Evolutionary conservation across 192 early-diverging fungal genomes (phyloP), one percentile per base, ranked within the genome.

Genomic region (Linnemannia hyalina): DNA sequence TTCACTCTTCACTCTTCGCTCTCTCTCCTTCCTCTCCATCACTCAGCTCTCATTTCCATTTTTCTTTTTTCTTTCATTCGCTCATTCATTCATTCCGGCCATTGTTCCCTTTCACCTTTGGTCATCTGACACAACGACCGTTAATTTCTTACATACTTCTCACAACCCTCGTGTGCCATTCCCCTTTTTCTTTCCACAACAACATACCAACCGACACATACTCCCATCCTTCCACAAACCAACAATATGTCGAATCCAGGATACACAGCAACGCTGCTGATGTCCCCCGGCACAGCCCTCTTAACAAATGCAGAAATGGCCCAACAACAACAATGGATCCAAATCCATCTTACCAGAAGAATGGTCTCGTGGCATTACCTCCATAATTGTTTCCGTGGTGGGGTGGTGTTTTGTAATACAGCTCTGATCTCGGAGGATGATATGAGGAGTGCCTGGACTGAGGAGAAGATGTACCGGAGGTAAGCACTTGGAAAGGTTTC

Each of bases 381-480:
- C 32, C 40, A 80, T 70, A n/a, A 74, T 70, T 16, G 70, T 44
- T 77, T 80, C 15, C 74, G 77, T 4, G 83, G 83, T 23, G 83
- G 83, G 15, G 73, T 77, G 78, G 79, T 86, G 15, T 29, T 86
- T 26, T 86, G 77, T 40, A 86, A 86, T 71, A 86, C 83, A 0
- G 83, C 83, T 3, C 36, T 86, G 11, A 18, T 86, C 36, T 68
- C 79, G 7, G 79, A 68, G 11, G 44, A 80, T 0, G 83, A 86
- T 18, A 80, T 86, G 74, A 70, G 83, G 11, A 32, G 40, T 4
- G 40, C 69, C 47, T 86, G 75, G 78, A 57, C 78, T 11, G 83
- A 86, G 16, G 83, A 86, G 11, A 86, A 76, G 41, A 74, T 80
- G 74, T 79, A 86, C 32, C 74, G 78, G 49, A 80, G 83, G 83